Conservation (phyloP, 495 filamentous ascomycete genomes). For the Penicillium herquei region DNA sequence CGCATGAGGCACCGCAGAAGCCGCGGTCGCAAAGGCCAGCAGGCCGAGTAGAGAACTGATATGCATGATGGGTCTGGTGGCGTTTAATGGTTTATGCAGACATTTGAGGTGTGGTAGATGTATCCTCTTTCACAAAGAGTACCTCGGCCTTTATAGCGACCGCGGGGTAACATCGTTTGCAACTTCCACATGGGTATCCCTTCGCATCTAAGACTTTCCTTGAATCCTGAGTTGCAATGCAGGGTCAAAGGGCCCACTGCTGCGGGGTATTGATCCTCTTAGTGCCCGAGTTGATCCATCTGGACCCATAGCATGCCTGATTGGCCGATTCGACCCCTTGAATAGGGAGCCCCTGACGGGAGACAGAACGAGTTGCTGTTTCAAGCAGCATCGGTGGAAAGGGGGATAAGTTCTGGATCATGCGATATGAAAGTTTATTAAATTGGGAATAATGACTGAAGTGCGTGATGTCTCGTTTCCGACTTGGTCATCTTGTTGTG, state of each 20-base stretch:
- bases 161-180: background rate
- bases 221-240: background rate
- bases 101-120: background rate
- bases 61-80: slow-evolving; percentile 24
- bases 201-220: background rate
- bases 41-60: slow-evolving; percentile 27
- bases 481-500: too few species aligned
- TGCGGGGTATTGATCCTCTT: background rate
- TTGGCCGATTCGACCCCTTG: too few species aligned
- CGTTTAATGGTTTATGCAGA: background rate
- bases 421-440: too few species aligned
- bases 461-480: too few species aligned
- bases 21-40: slow-evolving; percentile 30
- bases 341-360: too few species aligned
- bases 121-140: background rate
- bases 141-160: background rate
- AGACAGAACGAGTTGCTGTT: too few species aligned
- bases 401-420: too few species aligned
- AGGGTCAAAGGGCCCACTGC: background rate
- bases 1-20: slow-evolving; percentile 18
- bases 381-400: too few species aligned
- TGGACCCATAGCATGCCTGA: too few species aligned
- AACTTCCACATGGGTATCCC: background rate
- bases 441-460: too few species aligned
- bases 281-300: too few species aligned